Base-by-base conservation (phyloP, 1,284 basidiomycete genomes). In the Rhodofomes roseus region DNA sequence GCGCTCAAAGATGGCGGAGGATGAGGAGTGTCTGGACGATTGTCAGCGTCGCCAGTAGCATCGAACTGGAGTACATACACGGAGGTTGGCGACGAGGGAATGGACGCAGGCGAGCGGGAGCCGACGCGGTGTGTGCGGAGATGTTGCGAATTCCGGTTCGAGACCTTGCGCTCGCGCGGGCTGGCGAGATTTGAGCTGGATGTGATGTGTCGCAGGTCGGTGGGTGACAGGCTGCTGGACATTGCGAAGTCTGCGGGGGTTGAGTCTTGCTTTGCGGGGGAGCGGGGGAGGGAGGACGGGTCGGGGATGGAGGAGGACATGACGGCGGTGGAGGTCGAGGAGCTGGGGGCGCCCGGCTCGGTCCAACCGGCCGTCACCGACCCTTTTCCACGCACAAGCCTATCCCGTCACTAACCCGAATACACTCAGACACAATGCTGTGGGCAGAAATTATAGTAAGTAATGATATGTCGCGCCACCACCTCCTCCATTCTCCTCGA, bases 1-100 rank as follows among this genome's bases (percentile, higher is more conserved):
- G 48, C 90, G 84, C 72, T 92, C 89, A 60, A 92, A 92, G 58
- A 92, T 92, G 52, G 89, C 90, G 1, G 87, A 90, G 0, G 88
- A 89, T 0, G 87, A 89, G 0, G 88, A 90, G 66, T 87, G 88
- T 8, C 88, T 90, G 70, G n/a, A 34, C 4, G 11, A 8, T 1
- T n/a, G n/a, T 52, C n/a, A 52, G 50, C 7, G 27, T 20, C 20
- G 2, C 2, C n/a, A 36, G 5, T 2, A 1, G 14, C 50, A n/a
- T n/a, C 2, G 60, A 63, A 43, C 64, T 41, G 54, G 65, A 46
- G 54, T n/a, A 79, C 82, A 66, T 79, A 89, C 83, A 90, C 83
- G 39, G 88, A 90, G 23, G 89, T 89, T 4, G 88, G 89, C 2
- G 86, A 89, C 27, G 87, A 89, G 0, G 89, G 89, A 60, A 90